Evolutionary conservation across 1,284 basidiomycete genomes (phyloP), one percentile per base, ranked within the genome.

Genomic region (Baeospora myosura): DNA sequence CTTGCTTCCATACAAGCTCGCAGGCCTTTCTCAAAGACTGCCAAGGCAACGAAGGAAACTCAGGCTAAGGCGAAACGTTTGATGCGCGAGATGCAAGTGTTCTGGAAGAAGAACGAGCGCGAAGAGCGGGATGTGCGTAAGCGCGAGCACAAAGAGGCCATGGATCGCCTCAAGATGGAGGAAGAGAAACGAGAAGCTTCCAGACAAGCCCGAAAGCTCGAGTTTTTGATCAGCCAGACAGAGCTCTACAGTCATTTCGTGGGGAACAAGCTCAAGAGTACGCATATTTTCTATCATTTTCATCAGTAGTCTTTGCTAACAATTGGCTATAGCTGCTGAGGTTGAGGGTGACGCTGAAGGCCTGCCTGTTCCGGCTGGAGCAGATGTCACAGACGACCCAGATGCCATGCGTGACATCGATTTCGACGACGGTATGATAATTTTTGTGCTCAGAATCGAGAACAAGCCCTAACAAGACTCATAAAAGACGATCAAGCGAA

Each of bases 161-260:
- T 84, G 49, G 92, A 96, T 53, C 78, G 88, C 39, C 80, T 92
- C 29, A 93, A 88, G 63, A 71, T 92, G 31, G 96, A 98, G 62
- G 96, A 98, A 63, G 96, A 98, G 67, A 90, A 87, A 60, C 80
- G 96, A 38, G 96, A 99, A 65, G 87, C 90, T 21, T 89, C 95
- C 45, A 75, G 96, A 39, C 93, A 97, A 65, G 89, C 94, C 3
- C 79, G 96, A 52, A 98, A 98, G 65, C 79, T 99, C 44, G 97
- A 98, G 67, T 99, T 98, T 71, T 72, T 99, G 62, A 95, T 99
- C 64, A 98, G 92, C 47, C 96, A 98, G 66, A 98, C 96, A 8
- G 96, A 99, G 63, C 77, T 98, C 8, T 99, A 98, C 67, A 96
- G 91, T 52, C 96, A 99, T 70, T 98, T 98, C 72, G 92, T 99